These are phyloP conservation scores for Omphalotus olearius DNA, from an alignment of 1,284 basidiomycete species.

Conservation along the genomic window DNA sequence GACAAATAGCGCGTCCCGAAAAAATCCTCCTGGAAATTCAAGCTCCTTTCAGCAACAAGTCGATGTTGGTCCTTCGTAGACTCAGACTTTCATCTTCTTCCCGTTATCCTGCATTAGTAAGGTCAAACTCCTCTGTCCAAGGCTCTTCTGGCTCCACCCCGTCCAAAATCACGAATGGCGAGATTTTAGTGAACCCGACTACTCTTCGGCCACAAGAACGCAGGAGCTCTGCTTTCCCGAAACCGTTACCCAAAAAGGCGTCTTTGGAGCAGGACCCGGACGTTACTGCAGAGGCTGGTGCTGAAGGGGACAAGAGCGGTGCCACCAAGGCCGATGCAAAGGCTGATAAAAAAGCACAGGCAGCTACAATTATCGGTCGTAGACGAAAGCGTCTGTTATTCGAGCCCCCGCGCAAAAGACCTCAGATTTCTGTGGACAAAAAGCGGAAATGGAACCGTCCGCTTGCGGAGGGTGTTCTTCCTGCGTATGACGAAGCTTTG, in stretches of 20 bases:
- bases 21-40: too few species aligned
- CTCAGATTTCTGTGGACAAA: slow-evolving; percentile 9
- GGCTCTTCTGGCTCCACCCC: background rate
- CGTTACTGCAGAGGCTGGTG: too few species aligned
- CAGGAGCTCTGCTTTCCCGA: too few species aligned
- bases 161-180: background rate
- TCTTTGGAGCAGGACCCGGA: background rate
- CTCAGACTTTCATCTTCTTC: background rate
- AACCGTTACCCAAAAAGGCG: background rate
- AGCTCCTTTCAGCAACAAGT: background rate
- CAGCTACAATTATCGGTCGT: background rate
- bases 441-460: slow-evolving; percentile 60
- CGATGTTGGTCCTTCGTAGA: background rate
- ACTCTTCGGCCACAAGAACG: background rate
- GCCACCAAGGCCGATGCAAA: background rate
- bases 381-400: background rate
- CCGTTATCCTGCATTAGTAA: too few species aligned
- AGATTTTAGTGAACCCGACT: background rate
- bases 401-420: background rate
- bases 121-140: too few species aligned
- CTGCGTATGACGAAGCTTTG: slow-evolving; percentile 83
- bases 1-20: background rate
- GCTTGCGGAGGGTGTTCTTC: slow-evolving; percentile 61
- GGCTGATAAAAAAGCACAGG: background rate
- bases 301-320: too few species aligned